A percentile compares a stretch with the other conserved stretches of the same genome.
Evolutionary conservation across 805 yeast genomes (phyloP).

Genomic region (Kockiozyma suomiensis): DNA sequence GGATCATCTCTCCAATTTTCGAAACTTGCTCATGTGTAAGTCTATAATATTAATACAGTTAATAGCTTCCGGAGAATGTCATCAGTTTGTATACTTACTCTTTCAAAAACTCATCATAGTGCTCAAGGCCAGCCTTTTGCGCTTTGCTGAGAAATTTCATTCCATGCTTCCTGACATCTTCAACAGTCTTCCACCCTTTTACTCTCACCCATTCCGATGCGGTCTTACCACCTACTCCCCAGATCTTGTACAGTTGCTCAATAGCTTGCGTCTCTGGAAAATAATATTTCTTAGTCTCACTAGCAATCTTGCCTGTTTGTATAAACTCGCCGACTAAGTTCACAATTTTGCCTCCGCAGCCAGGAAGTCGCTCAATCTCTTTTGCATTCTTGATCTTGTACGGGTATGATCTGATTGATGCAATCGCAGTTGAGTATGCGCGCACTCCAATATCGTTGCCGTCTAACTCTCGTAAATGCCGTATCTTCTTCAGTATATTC

Average conservation of each 20-base stretch:
- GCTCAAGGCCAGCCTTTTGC: slow-evolving; percentile 28
- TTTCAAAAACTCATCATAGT: slow-evolving; percentile 29
- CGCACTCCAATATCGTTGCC: slow-evolving; percentile 29
- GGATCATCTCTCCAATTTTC: slow-evolving; percentile 16
- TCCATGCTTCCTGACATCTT: slow-evolving; percentile 27
- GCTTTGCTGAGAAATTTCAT: slow-evolving; percentile 14
- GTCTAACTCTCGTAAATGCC: slow-evolving; percentile 28
- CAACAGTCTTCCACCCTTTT: slow-evolving; percentile 25
- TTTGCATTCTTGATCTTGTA: slow-evolving; percentile 13
- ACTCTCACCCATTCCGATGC: slow-evolving; percentile 31
- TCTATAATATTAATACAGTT: too few species aligned
- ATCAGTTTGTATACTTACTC: slow-evolving; percentile 12
- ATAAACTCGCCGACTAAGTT: slow-evolving; percentile 28
- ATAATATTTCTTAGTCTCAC: slow-evolving; percentile 19
- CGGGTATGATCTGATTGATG: slow-evolving; percentile 32
- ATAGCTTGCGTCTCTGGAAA: slow-evolving; percentile 19
- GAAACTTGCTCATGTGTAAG: slow-evolving; percentile 25
- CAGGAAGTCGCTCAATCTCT: slow-evolving; percentile 22
- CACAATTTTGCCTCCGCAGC: slow-evolving; percentile 33
- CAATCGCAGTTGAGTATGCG: slow-evolving; percentile 34
- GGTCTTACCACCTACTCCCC: slow-evolving; percentile 33
- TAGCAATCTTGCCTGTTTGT: slow-evolving; percentile 27
- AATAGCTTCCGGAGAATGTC: too few species aligned
- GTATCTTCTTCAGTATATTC: slow-evolving; percentile 2
- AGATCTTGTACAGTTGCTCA: slow-evolving; percentile 22